Conservation (phyloP, 495 filamentous ascomycete genomes). For the Acidomyces sp. region DNA sequence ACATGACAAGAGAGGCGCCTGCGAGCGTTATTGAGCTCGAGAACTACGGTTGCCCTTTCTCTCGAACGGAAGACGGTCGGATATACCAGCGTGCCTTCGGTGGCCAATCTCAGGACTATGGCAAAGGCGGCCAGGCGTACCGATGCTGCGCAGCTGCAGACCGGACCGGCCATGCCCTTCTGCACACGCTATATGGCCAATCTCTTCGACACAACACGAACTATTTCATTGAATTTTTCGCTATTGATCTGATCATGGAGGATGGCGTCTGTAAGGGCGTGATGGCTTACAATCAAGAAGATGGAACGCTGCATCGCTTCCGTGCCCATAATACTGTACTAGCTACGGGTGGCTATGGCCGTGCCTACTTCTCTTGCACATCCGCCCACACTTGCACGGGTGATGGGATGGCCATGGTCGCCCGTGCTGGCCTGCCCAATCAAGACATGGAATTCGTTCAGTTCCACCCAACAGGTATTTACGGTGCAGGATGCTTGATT, state of each 20-base stretch:
- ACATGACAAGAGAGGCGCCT: constrained; percentile 95
- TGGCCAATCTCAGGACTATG: constrained; percentile 86
- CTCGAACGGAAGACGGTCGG: constrained; percentile 86
- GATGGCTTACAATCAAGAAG: constrained; percentile 95
- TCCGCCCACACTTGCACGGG: constrained; percentile 97
- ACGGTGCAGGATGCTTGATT: constrained; percentile 95
- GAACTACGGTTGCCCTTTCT: constrained; percentile 97
- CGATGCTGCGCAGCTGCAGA: constrained; percentile 92
- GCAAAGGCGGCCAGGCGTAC: constrained; percentile 95
- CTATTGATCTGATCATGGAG: constrained; percentile 91
- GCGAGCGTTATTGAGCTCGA: constrained; percentile 87
- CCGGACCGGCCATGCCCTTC: constrained; percentile 88
- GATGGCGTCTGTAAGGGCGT: constrained; percentile 92
- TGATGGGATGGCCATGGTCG: constrained; percentile 98
- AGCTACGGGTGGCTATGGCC: constrained; percentile 93
- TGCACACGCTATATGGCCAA: constrained; percentile 97
- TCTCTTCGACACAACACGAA: constrained; percentile 92
- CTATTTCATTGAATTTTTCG: constrained; percentile 99
- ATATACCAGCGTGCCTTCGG: constrained; percentile 99
- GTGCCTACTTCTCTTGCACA: constrained; percentile 96
- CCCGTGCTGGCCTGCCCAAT: constrained; percentile 91
- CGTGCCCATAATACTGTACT: constrained; percentile 92
- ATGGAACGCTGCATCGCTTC: constrained; percentile 93
- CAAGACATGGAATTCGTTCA: constrained; percentile 99
- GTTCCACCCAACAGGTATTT: constrained; percentile 99